Percentiles rank a stretch among this genome's conserved stretches.
These are phyloP conservation scores for Colletotrichum coccodes DNA, from an alignment of 2,329 filamentous ascomycete species.

Conservation along the genomic window DNA sequence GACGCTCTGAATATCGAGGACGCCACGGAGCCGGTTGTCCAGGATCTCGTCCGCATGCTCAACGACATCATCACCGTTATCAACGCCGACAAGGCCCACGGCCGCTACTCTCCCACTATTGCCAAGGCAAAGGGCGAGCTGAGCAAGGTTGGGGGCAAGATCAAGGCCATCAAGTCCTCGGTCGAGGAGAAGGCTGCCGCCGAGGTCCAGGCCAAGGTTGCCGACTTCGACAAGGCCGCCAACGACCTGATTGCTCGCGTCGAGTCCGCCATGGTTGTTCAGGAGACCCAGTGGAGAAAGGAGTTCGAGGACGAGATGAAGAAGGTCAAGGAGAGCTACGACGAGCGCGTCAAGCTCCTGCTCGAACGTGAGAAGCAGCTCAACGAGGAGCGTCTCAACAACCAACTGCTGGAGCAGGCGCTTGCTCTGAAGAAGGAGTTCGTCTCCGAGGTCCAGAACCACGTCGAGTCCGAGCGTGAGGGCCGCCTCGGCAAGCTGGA, in stretches of 20 bases:
- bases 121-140: slow-evolving; percentile 88
- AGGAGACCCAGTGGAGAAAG: slow-evolving; percentile 84
- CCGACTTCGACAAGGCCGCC: slow-evolving; percentile 87
- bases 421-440: slow-evolving; percentile 89
- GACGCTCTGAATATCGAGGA: slow-evolving; percentile 81
- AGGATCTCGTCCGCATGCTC: slow-evolving; percentile 93
- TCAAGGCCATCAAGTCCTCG: slow-evolving; percentile 76
- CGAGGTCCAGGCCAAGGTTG: slow-evolving; percentile 76
- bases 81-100: slow-evolving; percentile 84
- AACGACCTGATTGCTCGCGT: slow-evolving; percentile 90
- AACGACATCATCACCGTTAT: slow-evolving; percentile 96
- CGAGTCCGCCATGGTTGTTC: slow-evolving; percentile 81
- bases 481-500: slow-evolving; percentile 87
- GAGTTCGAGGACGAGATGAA: slow-evolving; percentile 91
- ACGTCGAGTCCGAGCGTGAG: slow-evolving; percentile 89
- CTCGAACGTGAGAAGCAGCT: slow-evolving; percentile 83
- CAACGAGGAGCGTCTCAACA: slow-evolving; percentile 84
- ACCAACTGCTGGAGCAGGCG: slow-evolving; percentile 90
- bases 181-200: slow-evolving; percentile 78
- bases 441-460: slow-evolving; percentile 77
- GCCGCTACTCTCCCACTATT: slow-evolving; percentile 82
- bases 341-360: slow-evolving; percentile 81
- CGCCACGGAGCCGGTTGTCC: slow-evolving; percentile 86
- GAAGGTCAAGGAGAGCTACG: slow-evolving; percentile 80
- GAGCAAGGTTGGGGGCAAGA: slow-evolving; percentile 79